A percentile compares a stretch with the other conserved stretches of the same genome.
phyloP scores from a whole-genome alignment of 73 alveolate species.

The Paramecium primaurelia region DNA sequence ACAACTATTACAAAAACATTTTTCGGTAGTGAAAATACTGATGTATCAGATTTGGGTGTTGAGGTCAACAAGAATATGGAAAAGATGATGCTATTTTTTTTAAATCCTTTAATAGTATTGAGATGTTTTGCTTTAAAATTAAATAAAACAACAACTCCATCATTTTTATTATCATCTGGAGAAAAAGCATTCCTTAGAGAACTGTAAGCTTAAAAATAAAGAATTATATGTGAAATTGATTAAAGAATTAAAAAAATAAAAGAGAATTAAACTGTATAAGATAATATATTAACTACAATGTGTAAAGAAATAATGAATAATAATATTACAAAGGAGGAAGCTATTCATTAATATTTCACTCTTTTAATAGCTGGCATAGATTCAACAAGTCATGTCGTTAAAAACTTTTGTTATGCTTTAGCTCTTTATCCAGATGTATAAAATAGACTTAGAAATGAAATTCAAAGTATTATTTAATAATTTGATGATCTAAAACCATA shows the following conservation, averaged over 20 bases:
- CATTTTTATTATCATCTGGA: neutral
- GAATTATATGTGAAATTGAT: neutral
- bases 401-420: conserved; percentile 26
- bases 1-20: conserved; percentile 4
- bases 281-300: neutral
- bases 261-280: neutral
- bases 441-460: neutral
- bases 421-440: conserved; percentile 7
- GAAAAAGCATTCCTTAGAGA: conserved; percentile 1
- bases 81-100: neutral
- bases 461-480: neutral
- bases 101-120: neutral
- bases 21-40: neutral
- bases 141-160: conserved; percentile 27
- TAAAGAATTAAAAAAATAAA: neutral
- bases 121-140: conserved; percentile 32
- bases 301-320: neutral
- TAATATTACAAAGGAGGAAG: neutral
- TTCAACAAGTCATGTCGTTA: neutral
- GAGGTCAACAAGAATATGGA: conserved; percentile 40
- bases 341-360: conserved; percentile 44
- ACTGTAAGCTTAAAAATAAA: neutral
- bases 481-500: neutral
- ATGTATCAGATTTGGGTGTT: neutral
- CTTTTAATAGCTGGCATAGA: conserved; percentile 28